A percentile compares a stretch with the other conserved stretches of the same genome.
Evolutionary conservation across 2,329 filamentous ascomycete species (phyloP).

Genomic region (Fusarium goolgardi): DNA sequence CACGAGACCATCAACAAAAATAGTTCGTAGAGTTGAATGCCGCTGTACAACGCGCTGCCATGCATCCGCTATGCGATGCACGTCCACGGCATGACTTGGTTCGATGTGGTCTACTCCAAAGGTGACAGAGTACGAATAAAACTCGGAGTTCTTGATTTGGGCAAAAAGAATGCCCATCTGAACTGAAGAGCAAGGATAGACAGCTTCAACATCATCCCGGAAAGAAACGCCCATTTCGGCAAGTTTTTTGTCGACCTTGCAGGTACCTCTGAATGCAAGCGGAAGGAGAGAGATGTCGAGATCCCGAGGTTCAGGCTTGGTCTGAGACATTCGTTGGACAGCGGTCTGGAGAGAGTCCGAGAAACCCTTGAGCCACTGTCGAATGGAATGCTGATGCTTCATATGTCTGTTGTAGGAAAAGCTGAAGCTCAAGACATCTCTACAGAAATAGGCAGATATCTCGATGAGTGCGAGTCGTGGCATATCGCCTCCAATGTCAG

Average conservation of each 20-base stretch:
- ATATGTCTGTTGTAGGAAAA: conserved; percentile 30
- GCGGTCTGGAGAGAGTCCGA: background rate
- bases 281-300: conserved; percentile 25
- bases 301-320: background rate
- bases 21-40: conserved; percentile 42
- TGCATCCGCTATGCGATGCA: conserved; percentile 19
- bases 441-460: conserved; percentile 24
- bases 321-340: background rate
- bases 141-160: conserved; percentile 29
- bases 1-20: conserved; percentile 29
- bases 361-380: background rate
- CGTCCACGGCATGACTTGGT: background rate
- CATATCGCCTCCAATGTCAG: conserved; percentile 22
- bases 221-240: background rate
- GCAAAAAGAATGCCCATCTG: conserved; percentile 42
- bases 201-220: conserved; percentile 14
- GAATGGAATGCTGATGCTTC: background rate
- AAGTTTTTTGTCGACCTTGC: conserved; percentile 1
- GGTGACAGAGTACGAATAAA: conserved; percentile 40
- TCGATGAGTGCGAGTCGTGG: conserved; percentile 37
- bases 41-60: conserved; percentile 39
- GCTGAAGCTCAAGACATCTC: background rate
- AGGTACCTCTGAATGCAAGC: background rate
- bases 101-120: conserved; percentile 10
- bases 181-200: conserved; percentile 39